Evolutionary conservation across 2,329 filamentous ascomycete genomes (phyloP).

Genomic region (Fusarium lateritium): DNA sequence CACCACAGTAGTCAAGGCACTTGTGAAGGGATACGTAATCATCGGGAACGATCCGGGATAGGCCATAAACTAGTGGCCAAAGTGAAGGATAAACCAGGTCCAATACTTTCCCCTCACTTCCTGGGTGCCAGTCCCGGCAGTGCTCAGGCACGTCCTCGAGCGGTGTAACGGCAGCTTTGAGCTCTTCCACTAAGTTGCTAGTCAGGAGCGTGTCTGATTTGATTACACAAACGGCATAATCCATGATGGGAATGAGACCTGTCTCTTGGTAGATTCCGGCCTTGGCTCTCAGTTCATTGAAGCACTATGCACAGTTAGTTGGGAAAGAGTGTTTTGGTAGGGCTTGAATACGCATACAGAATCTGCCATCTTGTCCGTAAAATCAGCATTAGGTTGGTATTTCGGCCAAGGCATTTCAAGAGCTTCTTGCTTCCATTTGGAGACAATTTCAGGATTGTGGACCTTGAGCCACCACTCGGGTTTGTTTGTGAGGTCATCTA

Average conservation of each 20-base stretch:
- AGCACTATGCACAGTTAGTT: neutral
- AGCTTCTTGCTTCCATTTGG: slow-evolving; percentile 8
- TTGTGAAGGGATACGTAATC: slow-evolving; percentile 46
- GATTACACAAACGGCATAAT: neutral
- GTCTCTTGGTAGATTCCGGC: neutral
- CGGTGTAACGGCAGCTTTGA: neutral
- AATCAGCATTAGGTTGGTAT: neutral
- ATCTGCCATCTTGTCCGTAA: neutral
- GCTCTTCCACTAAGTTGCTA: neutral
- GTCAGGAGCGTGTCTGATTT: neutral
- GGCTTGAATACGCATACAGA: neutral
- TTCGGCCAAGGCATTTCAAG: neutral
- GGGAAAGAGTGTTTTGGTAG: too few species aligned
- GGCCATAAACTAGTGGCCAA: slow-evolving; percentile 40
- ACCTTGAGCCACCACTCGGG: slow-evolving; percentile 54
- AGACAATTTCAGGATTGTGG: slow-evolving; percentile 25
- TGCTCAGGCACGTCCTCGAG: neutral
- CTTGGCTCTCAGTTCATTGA: neutral
- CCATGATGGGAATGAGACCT: neutral
- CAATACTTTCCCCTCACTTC: slow-evolving; percentile 5
- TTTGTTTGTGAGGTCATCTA: slow-evolving; percentile 57
- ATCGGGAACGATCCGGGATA: slow-evolving; percentile 54
- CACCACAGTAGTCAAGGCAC: neutral
- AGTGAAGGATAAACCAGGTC: slow-evolving; percentile 36
- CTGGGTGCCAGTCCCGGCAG: slow-evolving; percentile 22